These are phyloP conservation scores for Drosera capensis DNA, from an alignment of 148 eudicot genomes.

Conservation along the genomic window DNA sequence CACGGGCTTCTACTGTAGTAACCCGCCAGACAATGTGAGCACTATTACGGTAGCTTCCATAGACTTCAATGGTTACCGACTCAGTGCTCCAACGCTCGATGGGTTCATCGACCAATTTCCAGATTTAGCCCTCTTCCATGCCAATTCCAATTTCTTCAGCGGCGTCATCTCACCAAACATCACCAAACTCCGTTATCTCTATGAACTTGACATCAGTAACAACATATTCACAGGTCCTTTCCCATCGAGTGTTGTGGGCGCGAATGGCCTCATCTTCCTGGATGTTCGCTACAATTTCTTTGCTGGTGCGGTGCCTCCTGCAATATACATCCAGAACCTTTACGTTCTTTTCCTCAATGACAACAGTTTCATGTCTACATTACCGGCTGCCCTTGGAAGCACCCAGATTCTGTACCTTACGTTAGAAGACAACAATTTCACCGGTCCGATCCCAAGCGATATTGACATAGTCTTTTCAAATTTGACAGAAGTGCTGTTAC, in stretches of 20 bases:
- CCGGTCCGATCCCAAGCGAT: constrained; percentile 34
- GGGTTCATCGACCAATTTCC: constrained; percentile 68
- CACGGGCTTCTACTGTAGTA: constrained; percentile 58
- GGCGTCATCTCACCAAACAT: constrained; percentile 41
- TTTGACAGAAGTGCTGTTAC: constrained; percentile 28
- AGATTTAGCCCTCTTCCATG: constrained; percentile 67
- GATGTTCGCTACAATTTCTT: constrained; percentile 68
- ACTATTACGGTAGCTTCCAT: constrained; percentile 53
- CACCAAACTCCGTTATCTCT: constrained; percentile 48
- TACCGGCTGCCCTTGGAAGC: constrained; percentile 29
- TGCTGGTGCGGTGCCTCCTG: constrained; percentile 58
- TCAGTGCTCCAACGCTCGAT: constrained; percentile 37
- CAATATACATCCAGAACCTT: constrained; percentile 39
- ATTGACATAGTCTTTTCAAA: constrained; percentile 16
- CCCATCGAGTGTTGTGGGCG: constrained; percentile 37
- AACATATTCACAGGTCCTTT: constrained; percentile 61
- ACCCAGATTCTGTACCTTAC: constrained; percentile 26
- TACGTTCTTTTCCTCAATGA: constrained; percentile 47
- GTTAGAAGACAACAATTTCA: constrained; percentile 42
- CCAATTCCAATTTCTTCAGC: constrained; percentile 57
- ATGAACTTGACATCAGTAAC: constrained; percentile 80
- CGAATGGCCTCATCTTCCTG: constrained; percentile 33
- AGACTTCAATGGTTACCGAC: constrained; percentile 66
- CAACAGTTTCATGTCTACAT: constrained; percentile 28
- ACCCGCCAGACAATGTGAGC: constrained; percentile 47